phyloP scores from a whole-genome alignment of 257 asterid genomes.

The Marsdenia floribunda region DNA sequence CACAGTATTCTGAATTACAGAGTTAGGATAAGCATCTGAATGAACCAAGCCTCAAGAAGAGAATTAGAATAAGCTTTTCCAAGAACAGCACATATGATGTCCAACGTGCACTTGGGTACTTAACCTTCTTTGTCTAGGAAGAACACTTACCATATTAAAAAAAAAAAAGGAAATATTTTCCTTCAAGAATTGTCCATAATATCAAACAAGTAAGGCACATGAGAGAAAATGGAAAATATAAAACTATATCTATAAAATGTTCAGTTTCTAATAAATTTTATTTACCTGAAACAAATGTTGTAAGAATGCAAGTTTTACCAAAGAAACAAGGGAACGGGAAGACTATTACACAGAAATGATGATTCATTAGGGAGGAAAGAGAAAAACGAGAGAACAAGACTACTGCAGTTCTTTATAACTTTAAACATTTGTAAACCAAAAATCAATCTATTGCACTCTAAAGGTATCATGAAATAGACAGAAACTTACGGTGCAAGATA shows the following conservation, averaged over 20 bases:
- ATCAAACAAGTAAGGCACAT: neutral
- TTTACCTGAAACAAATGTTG: neutral
- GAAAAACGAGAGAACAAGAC: neutral
- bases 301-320: neutral
- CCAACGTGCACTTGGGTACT: neutral
- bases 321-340: neutral
- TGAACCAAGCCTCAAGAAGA: neutral
- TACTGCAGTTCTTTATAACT: too few species aligned
- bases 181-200: neutral
- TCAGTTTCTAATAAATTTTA: neutral
- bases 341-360: neutral
- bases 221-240: neutral
- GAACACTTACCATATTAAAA: neutral
- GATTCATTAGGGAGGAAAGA: neutral
- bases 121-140: neutral
- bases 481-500: constrained; percentile 96
- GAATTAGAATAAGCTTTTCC: neutral
- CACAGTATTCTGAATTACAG: neutral
- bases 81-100: neutral
- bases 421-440: too few species aligned
- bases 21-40: neutral
- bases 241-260: neutral
- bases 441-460: neutral
- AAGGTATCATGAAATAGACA: neutral
- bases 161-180: neutral